Evolutionary conservation across 257 asterid species (phyloP), one percentile per base, ranked within the genome.

Genomic region (Lavandula angustifolia): DNA sequence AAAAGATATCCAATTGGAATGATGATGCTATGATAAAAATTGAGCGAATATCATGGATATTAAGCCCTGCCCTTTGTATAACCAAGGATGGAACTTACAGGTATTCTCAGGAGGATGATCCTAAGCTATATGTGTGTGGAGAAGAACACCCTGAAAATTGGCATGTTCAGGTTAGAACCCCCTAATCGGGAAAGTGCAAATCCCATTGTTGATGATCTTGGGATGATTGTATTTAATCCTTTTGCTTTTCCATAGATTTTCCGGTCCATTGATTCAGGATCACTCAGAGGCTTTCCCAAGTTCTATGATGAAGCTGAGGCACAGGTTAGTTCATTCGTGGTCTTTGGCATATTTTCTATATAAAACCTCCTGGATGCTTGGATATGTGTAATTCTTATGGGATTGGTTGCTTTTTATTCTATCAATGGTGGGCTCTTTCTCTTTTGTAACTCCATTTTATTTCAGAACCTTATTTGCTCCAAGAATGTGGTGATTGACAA

Each of bases 201-300:
- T 42, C 12, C 64, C 60, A 44, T 66, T 69, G 60, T 64, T 48
- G 62, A 60, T 51, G 55, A 62, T 54, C 51, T 75, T 74, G 71
- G 48, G 60, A 27, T 64, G 46, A 49, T 58, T 41, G 62, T 34
- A 42, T 66, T 49, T 58, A 51, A 52, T n/a, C 10, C 46, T 43
- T 71, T 27, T 41, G 43, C 47, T 38, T 40, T 78, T 69, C 56
- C 71, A 37, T 83, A 91, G 98, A 83, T 91, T 59, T 91, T 91
- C 78, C 87, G 98, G 67, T 91, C 98, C 70, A 91, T 91, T 12
- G 98, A 91, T 76, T 91, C 98, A 22, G 98, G 96, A 41, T 88
- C 98, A 27, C 74, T 83, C 58, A 82, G 78, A 75, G 98, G 98
- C 50, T 88, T 88, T 57, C 96, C 96, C 48, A 88, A 84, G 67